Base-by-base conservation (phyloP, 1,284 basidiomycete species). In the Thelephora terrestris region DNA sequence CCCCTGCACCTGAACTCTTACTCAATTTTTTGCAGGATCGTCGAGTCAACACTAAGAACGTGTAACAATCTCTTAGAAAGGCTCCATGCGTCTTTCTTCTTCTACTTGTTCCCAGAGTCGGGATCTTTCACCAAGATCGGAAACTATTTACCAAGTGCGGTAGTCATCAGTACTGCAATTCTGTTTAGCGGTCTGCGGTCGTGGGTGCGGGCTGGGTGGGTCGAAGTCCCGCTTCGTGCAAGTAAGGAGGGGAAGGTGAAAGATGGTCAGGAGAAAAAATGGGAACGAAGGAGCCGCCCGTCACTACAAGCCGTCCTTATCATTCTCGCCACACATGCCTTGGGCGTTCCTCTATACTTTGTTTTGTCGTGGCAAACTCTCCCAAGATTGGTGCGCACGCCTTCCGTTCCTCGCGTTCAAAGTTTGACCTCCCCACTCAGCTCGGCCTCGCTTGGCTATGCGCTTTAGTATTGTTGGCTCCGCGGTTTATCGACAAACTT, bases 31-130 rank as follows among this genome's bases (percentile, higher is more conserved):
- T 43, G 16, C 53, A 91, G 88, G 39, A 74, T 83, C 37, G 61
- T 94, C 38, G 94, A 97, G 66, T 91, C 89, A 1, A 84, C 86
- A 10, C 70, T 95, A 32, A 78, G 93, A 49, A 90, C 91, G 7
- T 79, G 83, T 61, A 96, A 95, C 66, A 97, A 97, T 61, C 75
- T 96, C 6, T 75, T 96, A 10, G 93, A 97, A 61, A 81, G 93
- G 12, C 78, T 97, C 20, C 93, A 97, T 63, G 92, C 93, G 4
- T 94, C 91, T 1, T 93, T 94, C 67, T 95, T 96, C 71, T 92
- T 97, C 68, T 97, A 93, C 67, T 74, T 97, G 51, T 69, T 94
- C 51, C 79, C 86, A 4, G 74, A 74, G 23, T 79, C 86, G 0
- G 75, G 76, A n/a, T 74, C 72, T 1, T 95, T 95, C 67, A 74